Conservation (phyloP, 345 rosid species). For the Hypericum androsaemum region DNA sequence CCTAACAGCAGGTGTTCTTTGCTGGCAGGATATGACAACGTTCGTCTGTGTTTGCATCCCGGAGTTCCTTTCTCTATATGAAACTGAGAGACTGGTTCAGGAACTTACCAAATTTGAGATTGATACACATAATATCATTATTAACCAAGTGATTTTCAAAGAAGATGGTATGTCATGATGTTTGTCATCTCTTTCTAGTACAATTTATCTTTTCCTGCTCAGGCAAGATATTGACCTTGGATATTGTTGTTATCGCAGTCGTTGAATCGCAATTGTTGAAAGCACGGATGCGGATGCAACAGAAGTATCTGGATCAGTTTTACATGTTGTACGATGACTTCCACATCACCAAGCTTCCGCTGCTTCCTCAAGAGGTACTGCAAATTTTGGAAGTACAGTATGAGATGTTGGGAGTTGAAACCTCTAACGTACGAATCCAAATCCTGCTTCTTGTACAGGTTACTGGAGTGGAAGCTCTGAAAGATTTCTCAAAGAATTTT, state of each 20-base stretch:
- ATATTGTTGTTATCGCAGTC: conserved; percentile 29
- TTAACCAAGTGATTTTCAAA: conserved; percentile 85
- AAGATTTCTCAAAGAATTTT: conserved; percentile 59
- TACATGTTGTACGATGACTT: conserved; percentile 97
- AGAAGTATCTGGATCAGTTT: conserved; percentile 95
- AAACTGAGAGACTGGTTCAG: conserved; percentile 96
- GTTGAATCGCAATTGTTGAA: conserved; percentile 82
- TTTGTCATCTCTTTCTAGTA: not conserved
- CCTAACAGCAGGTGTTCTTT: conserved; percentile 11
- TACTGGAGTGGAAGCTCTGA: conserved; percentile 87
- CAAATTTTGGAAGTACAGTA: not conserved
- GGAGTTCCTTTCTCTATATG: conserved; percentile 94
- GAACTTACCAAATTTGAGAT: conserved; percentile 98
- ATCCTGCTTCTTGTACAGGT: conserved; percentile 31
- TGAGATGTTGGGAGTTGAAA: not conserved
- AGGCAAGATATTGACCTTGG: conserved; percentile 6
- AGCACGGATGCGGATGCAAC: conserved; percentile 96
- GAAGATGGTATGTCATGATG: conserved; percentile 57
- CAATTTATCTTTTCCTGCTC: conserved; percentile 4
- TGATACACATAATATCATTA: conserved; percentile 88
- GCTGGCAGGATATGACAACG: conserved; percentile 83
- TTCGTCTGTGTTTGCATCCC: conserved; percentile 97
- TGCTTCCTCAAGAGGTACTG: conserved; percentile 88
- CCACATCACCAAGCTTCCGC: conserved; percentile 86
- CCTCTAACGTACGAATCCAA: not conserved